Base-by-base conservation (phyloP, 441 rosid genomes). In the Euphorbia celastroides region DNA sequence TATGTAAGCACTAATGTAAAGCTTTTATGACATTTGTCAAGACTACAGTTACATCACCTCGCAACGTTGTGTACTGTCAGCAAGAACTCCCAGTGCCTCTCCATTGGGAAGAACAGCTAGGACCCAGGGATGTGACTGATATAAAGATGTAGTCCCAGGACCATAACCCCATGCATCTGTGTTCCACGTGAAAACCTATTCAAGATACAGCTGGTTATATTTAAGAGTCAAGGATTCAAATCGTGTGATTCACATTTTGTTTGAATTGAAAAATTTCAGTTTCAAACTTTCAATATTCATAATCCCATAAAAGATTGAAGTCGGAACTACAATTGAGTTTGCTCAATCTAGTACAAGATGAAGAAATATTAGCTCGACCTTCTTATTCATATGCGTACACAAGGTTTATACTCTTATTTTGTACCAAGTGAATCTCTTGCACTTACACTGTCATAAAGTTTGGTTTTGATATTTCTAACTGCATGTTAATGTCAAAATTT, bases 81-180 rank as follows among this genome's bases (percentile, higher is more conserved):
- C 99, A 80, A 94, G 96, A 79, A 94, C 78, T 19, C 97, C 99
- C 12, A 94, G 34, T 31, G 96, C 83, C 76, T 91, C 97, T 74
- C 97, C 99, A 75, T 70, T 81, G 16, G 94, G 90, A 81, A 91
- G 91, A 77, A 94, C 80, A 67, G 81, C 92, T 50, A 94, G 77
- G 36, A 94, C 91, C 97, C 99, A 94, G 57, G 99, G 97, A 81
- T 94, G 99, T n/a, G 99, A 91, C 78, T 94, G 97, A 74, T 94
- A 94, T 79, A 94, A 68, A 48, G 99, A 88, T 51, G 96, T 94
- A 50, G 97, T 89, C 77, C 82, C 84, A 36, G 93, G 63, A 67
- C 97, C 99, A 80, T 80, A 91, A 56, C 99, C 97, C 83, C 85
- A 91, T 10, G 99, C 83, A 73, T 79, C 92, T 1, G 90, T 88